Percentiles rank a stretch among this genome's conserved stretches.
These are phyloP conservation scores for Leccinum fuscescens DNA, from an alignment of 1,284 basidiomycete species.

Conservation along the genomic window DNA sequence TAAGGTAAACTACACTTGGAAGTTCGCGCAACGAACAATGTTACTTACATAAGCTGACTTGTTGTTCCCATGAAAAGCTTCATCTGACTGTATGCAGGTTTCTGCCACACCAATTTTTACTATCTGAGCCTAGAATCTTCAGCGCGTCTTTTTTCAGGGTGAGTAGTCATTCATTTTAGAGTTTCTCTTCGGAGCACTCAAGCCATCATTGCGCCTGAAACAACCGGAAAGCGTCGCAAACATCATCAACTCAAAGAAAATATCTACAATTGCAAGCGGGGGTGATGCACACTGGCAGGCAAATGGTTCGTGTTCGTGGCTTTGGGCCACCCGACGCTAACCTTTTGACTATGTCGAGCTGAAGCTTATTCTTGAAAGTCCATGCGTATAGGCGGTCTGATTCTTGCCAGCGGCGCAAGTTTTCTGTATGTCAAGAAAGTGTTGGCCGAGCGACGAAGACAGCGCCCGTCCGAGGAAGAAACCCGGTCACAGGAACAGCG, in stretches of 20 bases:
- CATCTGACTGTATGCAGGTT: neutral
- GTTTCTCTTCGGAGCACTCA: neutral
- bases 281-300: conserved; percentile 15
- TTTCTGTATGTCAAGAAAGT: conserved; percentile 34
- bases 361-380: conserved; percentile 14
- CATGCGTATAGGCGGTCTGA: conserved; percentile 25
- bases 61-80: neutral
- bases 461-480: conserved; percentile 16
- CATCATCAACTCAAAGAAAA: neutral
- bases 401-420: conserved; percentile 28
- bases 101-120: conserved; percentile 2
- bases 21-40: neutral
- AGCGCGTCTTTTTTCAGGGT: conserved; percentile 16
- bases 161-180: conserved; percentile 3
- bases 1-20: too few species aligned
- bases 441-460: conserved; percentile 28
- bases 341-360: neutral
- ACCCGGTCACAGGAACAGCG: conserved; percentile 9
- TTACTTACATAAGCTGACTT: neutral
- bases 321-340: neutral
- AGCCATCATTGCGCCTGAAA: neutral
- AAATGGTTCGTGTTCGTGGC: conserved; percentile 17
- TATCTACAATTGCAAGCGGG: neutral
- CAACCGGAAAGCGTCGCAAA: neutral
- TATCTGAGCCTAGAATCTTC: neutral